Conservation (phyloP, 352 stramenopile species). For the Plasmopara viticola region DNA sequence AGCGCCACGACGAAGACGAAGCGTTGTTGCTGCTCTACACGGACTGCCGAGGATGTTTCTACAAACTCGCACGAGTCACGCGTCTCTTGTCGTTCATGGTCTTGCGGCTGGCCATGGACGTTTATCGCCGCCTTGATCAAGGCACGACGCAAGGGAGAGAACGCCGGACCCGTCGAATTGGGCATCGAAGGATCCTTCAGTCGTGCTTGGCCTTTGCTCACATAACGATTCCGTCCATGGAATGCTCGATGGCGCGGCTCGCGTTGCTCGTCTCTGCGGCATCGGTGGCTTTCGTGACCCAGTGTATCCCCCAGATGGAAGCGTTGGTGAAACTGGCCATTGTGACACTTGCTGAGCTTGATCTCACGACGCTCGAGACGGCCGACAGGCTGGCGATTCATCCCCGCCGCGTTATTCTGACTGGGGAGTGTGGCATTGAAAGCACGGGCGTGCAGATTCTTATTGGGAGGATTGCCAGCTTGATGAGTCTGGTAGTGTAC, state of each 20-base stretch:
- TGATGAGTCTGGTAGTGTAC: conserved; percentile 70
- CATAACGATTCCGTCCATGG: conserved; percentile 86
- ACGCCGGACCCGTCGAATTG: too few species aligned
- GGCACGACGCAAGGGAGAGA: conserved; percentile 1
- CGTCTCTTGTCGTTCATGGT: conserved; percentile 48
- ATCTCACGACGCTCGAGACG: conserved; percentile 14
- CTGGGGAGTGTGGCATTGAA: too few species aligned
- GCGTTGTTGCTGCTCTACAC: conserved; percentile 83
- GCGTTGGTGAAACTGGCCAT: conserved; percentile 78
- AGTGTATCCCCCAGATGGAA: conserved; percentile 83
- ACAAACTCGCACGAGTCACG: conserved; percentile 81
- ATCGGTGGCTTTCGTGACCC: conserved; percentile 61
- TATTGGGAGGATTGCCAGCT: conserved; percentile 27
- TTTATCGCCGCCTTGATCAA: conserved; percentile 29
- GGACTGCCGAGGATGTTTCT: conserved; percentile 81
- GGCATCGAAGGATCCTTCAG: conserved; percentile 63
- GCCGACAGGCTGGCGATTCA: too few species aligned
- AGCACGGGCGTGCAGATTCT: conserved; percentile 18
- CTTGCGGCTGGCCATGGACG: conserved; percentile 54
- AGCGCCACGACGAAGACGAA: conserved; percentile 59
- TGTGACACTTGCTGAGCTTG: conserved; percentile 64
- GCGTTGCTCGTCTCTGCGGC: conserved; percentile 59
- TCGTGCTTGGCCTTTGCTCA: conserved; percentile 86
- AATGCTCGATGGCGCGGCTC: conserved; percentile 37
- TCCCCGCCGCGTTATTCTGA: too few species aligned